These are phyloP conservation scores for Leccinellum albellum DNA, from an alignment of 768 basidiomycete species.

Conservation along the genomic window DNA sequence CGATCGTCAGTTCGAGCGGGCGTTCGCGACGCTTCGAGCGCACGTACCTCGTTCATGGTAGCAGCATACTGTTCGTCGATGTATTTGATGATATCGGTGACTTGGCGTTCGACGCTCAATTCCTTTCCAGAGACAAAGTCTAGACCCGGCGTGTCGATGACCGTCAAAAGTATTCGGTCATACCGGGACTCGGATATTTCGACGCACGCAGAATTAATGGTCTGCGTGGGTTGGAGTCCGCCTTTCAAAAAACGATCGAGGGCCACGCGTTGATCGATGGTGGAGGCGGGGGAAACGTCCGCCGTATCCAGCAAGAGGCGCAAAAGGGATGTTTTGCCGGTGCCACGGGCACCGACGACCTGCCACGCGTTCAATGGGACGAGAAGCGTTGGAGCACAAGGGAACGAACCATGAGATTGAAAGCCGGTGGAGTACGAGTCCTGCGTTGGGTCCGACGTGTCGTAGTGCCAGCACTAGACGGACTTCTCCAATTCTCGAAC, in stretches of 20 bases:
- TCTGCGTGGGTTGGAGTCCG: slow-evolving; percentile 54
- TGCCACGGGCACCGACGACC: slow-evolving; percentile 79
- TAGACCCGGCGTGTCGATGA: slow-evolving; percentile 83
- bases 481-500: slow-evolving; percentile 54
- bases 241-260: slow-evolving; percentile 65
- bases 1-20: background rate
- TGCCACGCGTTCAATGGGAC: slow-evolving; percentile 26
- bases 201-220: slow-evolving; percentile 64
- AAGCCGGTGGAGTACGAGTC: slow-evolving; percentile 65
- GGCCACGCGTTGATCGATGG: slow-evolving; percentile 63
- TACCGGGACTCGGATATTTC: slow-evolving; percentile 84
- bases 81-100: slow-evolving; percentile 70
- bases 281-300: slow-evolving; percentile 75
- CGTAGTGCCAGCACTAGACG: slow-evolving; percentile 32
- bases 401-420: slow-evolving; percentile 75
- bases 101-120: slow-evolving; percentile 75
- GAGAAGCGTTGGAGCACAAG: background rate
- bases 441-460: slow-evolving; percentile 62
- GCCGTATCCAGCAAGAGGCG: slow-evolving; percentile 81
- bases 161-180: slow-evolving; percentile 73
- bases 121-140: slow-evolving; percentile 73
- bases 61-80: slow-evolving; percentile 79
- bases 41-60: slow-evolving; percentile 75
- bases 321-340: slow-evolving; percentile 81
- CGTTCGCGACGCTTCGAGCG: background rate